A percentile compares a stretch with the other conserved stretches of the same genome.
Conservation (phyloP, 768 basidiomycete genomes). For the Brasilioporus rufonigricans region DNA sequence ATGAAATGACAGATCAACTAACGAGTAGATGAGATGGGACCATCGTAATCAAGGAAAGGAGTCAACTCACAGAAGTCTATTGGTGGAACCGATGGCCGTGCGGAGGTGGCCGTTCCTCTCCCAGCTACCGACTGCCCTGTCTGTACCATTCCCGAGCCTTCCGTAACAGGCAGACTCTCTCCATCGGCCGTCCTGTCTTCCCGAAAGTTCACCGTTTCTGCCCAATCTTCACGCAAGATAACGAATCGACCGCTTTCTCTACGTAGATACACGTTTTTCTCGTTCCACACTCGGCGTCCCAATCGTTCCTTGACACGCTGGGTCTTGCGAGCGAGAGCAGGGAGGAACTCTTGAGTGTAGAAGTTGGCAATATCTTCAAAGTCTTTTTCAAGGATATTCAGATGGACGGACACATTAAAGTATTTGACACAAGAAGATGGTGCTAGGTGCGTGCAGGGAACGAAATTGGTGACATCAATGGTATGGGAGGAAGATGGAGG, state of each 20-base stretch:
- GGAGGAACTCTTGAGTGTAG: slow-evolving; percentile 34
- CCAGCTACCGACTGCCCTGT: neutral
- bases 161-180: neutral
- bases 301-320: slow-evolving; percentile 72
- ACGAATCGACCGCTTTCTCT: slow-evolving; percentile 28
- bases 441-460: slow-evolving; percentile 29
- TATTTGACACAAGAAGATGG: slow-evolving; percentile 25
- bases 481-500: neutral
- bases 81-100: slow-evolving; percentile 8
- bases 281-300: slow-evolving; percentile 73
- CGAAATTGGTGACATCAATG: slow-evolving; percentile 7
- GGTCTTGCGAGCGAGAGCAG: slow-evolving; percentile 47
- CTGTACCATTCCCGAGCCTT: neutral
- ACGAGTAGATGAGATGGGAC: neutral
- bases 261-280: slow-evolving; percentile 54
- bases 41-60: neutral
- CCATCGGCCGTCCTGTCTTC: neutral
- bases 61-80: slow-evolving; percentile 23
- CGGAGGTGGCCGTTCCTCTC: slow-evolving; percentile 8
- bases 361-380: slow-evolving; percentile 48
- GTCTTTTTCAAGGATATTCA: slow-evolving; percentile 55
- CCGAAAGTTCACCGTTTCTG: slow-evolving; percentile 47
- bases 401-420: slow-evolving; percentile 55
- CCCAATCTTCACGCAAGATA: slow-evolving; percentile 49
- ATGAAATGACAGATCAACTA: slow-evolving; percentile 27